A percentile compares a stretch with the other conserved stretches of the same genome.
Conservation (phyloP, 2,329 filamentous ascomycete genomes). For the Cladophialophora bantiana region DNA sequence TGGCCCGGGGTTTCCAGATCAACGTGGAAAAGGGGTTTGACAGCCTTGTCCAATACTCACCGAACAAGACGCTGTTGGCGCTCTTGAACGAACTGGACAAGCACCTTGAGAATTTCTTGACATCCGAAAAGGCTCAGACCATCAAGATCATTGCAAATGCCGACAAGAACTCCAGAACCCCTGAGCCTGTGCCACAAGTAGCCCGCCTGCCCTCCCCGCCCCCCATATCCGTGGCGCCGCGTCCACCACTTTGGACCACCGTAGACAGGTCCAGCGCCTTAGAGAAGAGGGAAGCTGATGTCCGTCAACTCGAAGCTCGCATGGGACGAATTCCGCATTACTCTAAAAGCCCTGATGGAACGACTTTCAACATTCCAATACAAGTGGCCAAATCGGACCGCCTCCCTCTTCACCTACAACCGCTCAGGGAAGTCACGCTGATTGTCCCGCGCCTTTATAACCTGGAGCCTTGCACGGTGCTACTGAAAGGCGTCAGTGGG, state of each 20-base stretch:
- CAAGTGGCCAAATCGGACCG: constrained; percentile 68
- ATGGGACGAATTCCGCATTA: constrained; percentile 73
- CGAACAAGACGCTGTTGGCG: constrained; percentile 67
- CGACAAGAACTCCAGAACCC: constrained; percentile 48
- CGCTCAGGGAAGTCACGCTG: constrained; percentile 69
- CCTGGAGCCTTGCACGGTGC: constrained; percentile 69
- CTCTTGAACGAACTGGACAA: constrained; percentile 75
- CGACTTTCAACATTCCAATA: constrained; percentile 73
- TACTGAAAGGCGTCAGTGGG: constrained; percentile 69
- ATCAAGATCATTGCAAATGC: constrained; percentile 72
- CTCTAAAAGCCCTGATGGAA: constrained; percentile 72
- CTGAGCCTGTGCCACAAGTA: constrained; percentile 3
- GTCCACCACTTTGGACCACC: constrained; percentile 38
- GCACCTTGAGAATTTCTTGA: constrained; percentile 73
- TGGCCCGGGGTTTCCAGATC: constrained; percentile 74
- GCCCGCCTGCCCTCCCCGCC: constrained; percentile 4
- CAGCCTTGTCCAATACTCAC: constrained; percentile 62
- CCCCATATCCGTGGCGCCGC: constrained; percentile 8
- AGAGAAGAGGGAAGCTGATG: constrained; percentile 68
- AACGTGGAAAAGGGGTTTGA: constrained; percentile 80
- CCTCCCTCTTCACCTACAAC: constrained; percentile 67
- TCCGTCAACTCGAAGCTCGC: constrained; percentile 75
- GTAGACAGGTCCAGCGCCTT: constrained; percentile 70
- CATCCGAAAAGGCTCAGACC: constrained; percentile 73
- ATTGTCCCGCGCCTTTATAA: constrained; percentile 76